A percentile compares a stretch with the other conserved stretches of the same genome.
Evolutionary conservation across 805 yeast species (phyloP).

Genomic region (Lipomyces oligophaga): DNA sequence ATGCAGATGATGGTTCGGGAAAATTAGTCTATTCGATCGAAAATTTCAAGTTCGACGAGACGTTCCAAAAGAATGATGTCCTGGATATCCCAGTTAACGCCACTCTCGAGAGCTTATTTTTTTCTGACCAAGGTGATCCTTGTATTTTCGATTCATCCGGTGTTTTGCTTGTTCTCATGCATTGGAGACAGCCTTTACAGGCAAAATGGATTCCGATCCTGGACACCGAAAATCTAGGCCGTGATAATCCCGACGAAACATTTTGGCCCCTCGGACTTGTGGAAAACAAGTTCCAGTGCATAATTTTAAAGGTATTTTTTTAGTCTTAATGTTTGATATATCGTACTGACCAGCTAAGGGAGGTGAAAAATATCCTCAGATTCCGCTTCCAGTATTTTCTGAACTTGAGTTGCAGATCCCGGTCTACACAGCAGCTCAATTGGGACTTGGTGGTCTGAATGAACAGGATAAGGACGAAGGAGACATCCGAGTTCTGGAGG

Average conservation of each 20-base stretch:
- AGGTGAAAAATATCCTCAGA: conserved; percentile 59
- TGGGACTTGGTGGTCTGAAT: conserved; percentile 23
- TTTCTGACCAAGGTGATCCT: conserved; percentile 87
- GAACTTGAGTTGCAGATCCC: conserved; percentile 74
- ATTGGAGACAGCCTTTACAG: conserved; percentile 75
- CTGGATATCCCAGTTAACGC: conserved; percentile 39
- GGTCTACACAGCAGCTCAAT: conserved; percentile 36
- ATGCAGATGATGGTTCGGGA: conserved; percentile 34
- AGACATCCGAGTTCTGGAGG: conserved; percentile 21
- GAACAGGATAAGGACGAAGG: conserved; percentile 10
- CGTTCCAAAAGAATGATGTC: conserved; percentile 36
- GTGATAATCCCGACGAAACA: conserved; percentile 52
- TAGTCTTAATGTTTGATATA: neutral
- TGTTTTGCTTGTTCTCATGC: conserved; percentile 60
- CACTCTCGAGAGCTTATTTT: conserved; percentile 64
- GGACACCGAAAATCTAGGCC: conserved; percentile 48
- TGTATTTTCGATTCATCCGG: conserved; percentile 79
- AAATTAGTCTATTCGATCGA: conserved; percentile 47
- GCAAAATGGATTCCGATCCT: conserved; percentile 85
- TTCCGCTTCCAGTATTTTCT: conserved; percentile 81
- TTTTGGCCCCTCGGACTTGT: conserved; percentile 87
- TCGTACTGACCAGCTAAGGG: conserved; percentile 48
- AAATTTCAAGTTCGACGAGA: conserved; percentile 44
- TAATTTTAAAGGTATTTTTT: conserved; percentile 46
- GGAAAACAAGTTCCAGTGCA: conserved; percentile 62